Conservation (phyloP, 495 filamentous ascomycete species). For the Margaritispora aquatica region DNA sequence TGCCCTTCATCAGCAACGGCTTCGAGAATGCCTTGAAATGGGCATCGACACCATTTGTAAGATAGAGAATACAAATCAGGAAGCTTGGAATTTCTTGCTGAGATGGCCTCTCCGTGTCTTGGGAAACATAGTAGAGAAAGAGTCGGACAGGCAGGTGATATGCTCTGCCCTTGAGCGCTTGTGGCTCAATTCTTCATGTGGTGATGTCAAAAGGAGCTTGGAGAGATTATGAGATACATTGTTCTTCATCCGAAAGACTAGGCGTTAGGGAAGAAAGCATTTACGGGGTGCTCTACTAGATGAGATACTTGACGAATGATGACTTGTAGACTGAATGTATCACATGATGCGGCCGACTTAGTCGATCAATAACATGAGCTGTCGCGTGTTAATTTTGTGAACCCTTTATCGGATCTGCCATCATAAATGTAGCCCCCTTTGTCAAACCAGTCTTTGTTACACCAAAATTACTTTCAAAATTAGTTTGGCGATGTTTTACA, state of each 20-base stretch:
- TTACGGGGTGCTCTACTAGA: too few relatives aligned
- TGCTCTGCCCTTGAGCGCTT: neutral
- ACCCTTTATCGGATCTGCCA: too few relatives aligned
- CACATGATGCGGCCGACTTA: too few relatives aligned
- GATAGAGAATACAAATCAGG: neutral
- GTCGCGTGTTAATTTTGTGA: too few relatives aligned
- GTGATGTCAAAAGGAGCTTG: neutral
- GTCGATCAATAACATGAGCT: too few relatives aligned
- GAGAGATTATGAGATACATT: neutral
- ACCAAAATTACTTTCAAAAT: too few relatives aligned
- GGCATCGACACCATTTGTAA: neutral
- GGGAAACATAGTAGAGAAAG: neutral
- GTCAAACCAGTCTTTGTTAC: too few relatives aligned
- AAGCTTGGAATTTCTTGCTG: neutral
- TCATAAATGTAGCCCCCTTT: too few relatives aligned
- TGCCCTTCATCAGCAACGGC: neutral
- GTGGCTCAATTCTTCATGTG: neutral
- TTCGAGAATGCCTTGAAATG: neutral
- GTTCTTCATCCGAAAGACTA: neutral
- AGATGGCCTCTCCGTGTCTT: neutral
- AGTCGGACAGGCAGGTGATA: neutral
- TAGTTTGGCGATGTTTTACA: neutral
- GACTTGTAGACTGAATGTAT: too few relatives aligned
- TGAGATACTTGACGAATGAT: too few relatives aligned
- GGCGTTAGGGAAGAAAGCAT: too few relatives aligned